These are phyloP conservation scores for Lentinula boryana DNA, from an alignment of 768 basidiomycete species.

Conservation along the genomic window DNA sequence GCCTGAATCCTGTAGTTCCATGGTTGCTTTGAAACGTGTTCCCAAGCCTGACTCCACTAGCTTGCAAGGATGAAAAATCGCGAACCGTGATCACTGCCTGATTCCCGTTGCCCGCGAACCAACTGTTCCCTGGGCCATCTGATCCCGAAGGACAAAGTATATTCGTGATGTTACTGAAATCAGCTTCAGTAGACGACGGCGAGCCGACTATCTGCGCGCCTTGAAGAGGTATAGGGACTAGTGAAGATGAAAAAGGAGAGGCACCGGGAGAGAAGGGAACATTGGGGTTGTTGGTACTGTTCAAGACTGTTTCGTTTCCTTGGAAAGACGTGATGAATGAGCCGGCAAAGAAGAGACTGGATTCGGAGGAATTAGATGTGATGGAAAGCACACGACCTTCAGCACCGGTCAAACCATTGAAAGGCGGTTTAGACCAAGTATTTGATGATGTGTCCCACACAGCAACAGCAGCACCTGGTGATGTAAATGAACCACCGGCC, in stretches of 20 bases:
- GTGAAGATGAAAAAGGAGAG: slow-evolving; percentile 82
- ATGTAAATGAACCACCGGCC: slow-evolving; percentile 73
- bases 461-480: slow-evolving; percentile 62
- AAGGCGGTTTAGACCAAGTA: slow-evolving; percentile 75
- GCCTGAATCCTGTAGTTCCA: slow-evolving; percentile 90
- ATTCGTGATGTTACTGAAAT: slow-evolving; percentile 58
- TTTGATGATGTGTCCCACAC: slow-evolving; percentile 58
- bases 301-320: slow-evolving; percentile 43
- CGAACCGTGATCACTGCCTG: slow-evolving; percentile 71
- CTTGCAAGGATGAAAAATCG: slow-evolving; percentile 67
- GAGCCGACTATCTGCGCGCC: slow-evolving; percentile 50
- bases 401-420: slow-evolving; percentile 74
- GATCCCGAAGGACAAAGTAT: slow-evolving; percentile 84
- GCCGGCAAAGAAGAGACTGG: slow-evolving; percentile 82
- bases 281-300: slow-evolving; percentile 77
- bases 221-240: slow-evolving; percentile 72
- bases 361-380: slow-evolving; percentile 59
- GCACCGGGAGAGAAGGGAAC: slow-evolving; percentile 79
- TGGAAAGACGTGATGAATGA: slow-evolving; percentile 76
- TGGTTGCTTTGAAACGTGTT: slow-evolving; percentile 82
- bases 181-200: slow-evolving; percentile 53
- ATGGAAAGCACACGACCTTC: slow-evolving; percentile 71
- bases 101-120: slow-evolving; percentile 75
- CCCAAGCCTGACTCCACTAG: slow-evolving; percentile 79
- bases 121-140: slow-evolving; percentile 75